Conservation (phyloP, 2,329 filamentous ascomycete species). For the Sporothrix schenckii region DNA sequence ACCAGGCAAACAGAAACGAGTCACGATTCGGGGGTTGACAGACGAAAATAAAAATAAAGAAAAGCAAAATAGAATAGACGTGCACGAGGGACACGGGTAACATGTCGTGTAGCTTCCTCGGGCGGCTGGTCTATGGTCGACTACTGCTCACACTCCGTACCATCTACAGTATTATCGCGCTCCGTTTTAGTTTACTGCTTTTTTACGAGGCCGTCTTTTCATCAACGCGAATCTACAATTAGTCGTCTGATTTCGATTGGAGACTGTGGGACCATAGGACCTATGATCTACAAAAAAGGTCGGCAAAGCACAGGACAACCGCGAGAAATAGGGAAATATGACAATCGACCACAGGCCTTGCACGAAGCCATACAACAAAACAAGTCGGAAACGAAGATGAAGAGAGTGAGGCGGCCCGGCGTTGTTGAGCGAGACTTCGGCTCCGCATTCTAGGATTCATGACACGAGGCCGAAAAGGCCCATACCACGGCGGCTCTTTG, state of each 20-base stretch:
- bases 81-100: not conserved
- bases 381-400: not conserved
- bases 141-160: not conserved
- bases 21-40: too few species aligned
- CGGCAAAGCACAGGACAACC: not conserved
- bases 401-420: not conserved
- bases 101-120: not conserved
- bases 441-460: conserved; percentile 2
- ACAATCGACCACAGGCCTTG: not conserved
- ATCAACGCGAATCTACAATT: not conserved
- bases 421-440: conserved; percentile 13
- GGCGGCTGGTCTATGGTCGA: not conserved
- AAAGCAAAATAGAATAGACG: not conserved
- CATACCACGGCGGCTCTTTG: not conserved
- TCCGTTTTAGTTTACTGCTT: not conserved
- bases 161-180: not conserved
- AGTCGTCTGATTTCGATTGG: not conserved
- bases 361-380: not conserved
- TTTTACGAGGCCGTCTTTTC: not conserved
- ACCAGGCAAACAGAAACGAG: not conserved
- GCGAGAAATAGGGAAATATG: not conserved
- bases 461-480: not conserved
- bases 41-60: not conserved
- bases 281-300: not conserved
- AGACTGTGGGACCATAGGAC: not conserved